Evolutionary conservation across 257 asterid genomes (phyloP), one percentile per base, ranked within the genome.

Genomic region (Ehretia macrophylla): DNA sequence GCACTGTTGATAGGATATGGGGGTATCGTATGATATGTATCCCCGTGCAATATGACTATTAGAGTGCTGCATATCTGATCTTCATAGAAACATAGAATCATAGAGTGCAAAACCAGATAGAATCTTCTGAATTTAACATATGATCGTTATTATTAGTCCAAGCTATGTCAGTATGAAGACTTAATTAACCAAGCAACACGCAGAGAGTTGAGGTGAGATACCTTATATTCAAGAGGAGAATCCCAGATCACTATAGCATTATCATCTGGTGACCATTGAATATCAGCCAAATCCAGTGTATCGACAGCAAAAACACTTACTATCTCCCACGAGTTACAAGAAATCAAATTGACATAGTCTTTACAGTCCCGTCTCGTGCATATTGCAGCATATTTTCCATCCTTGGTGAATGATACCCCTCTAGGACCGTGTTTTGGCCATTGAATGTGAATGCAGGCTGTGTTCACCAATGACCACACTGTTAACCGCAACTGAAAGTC

Each of bases 321-420:
- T 56, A 93, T 83, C 79, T 93, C 99, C 99, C 97, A 93, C 0
- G 94, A 68, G 32, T 83, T 71, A 63, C 99, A 89, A 64, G 99
- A 89, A 55, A 89, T 82, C 50, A 93, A 87, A 80, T 86, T 93
- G 60, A 86, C 99, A 66, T 89, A 86, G 68, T 93, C 99, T 68
- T 93, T 93, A 81, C 99, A 93, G 72, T 93, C 99, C 60, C 96
- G 97, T 67, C 99, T 89, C 1, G 99, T 93, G 77, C 99, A 93
- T 66, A 93, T 71, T 17, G 97, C 99, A 42, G 99, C 95, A 78
- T 77, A 93, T 63, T 93, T 89, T 40, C 99, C 99, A 69, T 93
- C 99, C 74, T 86, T 93, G 40, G 91, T 86, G 71, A 93, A 93
- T 22, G 99, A 93, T 19, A 93, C 94, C 56, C 99, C 99, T 76